phyloP scores from a whole-genome alignment of 306 rosid species.

The Cicer chorassanicum region DNA sequence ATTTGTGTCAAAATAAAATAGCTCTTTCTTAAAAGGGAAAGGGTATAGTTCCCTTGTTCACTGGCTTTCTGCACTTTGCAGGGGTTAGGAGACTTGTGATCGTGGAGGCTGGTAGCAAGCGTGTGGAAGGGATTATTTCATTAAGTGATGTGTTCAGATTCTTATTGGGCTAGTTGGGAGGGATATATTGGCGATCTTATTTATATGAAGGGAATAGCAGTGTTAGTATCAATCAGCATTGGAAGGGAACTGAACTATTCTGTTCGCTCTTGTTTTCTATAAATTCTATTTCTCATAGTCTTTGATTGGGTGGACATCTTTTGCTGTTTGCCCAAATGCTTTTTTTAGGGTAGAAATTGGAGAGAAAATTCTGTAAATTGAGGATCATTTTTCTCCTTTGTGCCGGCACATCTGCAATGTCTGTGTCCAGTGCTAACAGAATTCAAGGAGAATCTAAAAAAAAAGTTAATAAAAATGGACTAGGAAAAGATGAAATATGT shows the following conservation, averaged over 20 bases:
- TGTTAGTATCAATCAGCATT: constrained; percentile 27
- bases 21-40: not conserved
- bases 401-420: constrained; percentile 58
- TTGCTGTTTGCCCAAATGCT: constrained; percentile 44
- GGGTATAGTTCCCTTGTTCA: constrained; percentile 23
- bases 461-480: not conserved
- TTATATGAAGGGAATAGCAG: constrained; percentile 38
- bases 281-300: constrained; percentile 36
- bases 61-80: constrained; percentile 44
- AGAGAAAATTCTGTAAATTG: constrained; percentile 63
- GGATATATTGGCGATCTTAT: constrained; percentile 24
- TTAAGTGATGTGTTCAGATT: constrained; percentile 79
- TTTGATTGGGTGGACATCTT: constrained; percentile 42
- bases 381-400: constrained; percentile 55
- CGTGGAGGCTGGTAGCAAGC: constrained; percentile 93
- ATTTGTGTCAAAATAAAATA: too few relatives aligned
- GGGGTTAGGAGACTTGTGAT: constrained; percentile 87
- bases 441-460: constrained; percentile 41
- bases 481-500: constrained; percentile 25
- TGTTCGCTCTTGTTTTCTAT: constrained; percentile 41
- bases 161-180: constrained; percentile 64
- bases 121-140: constrained; percentile 86
- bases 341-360: constrained; percentile 55
- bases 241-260: constrained; percentile 47
- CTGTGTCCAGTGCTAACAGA: constrained; percentile 56